Evolutionary conservation across 2,329 filamentous ascomycete species (phyloP), one percentile per base, ranked within the genome.

Genomic region (Fusarium illudens): DNA sequence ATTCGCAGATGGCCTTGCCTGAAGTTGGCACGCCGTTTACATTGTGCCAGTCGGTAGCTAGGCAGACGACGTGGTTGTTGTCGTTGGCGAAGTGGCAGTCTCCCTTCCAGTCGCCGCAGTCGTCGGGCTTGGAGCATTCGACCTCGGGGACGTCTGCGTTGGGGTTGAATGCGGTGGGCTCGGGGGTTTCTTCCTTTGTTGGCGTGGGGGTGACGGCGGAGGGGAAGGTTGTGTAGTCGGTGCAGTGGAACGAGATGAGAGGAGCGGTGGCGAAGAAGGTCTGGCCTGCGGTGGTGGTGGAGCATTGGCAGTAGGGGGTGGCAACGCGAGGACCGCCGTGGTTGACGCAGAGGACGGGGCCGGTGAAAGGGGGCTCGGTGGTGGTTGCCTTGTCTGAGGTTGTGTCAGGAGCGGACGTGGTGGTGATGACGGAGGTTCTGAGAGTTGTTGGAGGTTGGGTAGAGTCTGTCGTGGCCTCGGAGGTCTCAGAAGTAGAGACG

Each of bases 301-400:
- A 61, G 17, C 65, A 70, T 11, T 62, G 37, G 20, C 65, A 70
- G 46, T 70, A 67, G 9, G 62, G 59, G 3, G 67, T 63, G 1
- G 59, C 39, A 2, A 70, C 62, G 2, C 39, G 30, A 25, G 67
- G 67, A 12, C 67, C 67, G 1, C 67, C 67, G 8, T 53, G 46
- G 53, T 65, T 65, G 20, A 60, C 56, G 17, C 64, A 68, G n/a
- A 57, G 46, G 1, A 50, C 44, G 1, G 62, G 49, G 17, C 65
- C 62, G 2, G 54, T 68, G 27, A 55, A 59, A 29, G 37, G 22
- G 10, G 49, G 30, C 7, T 51, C 56, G 12, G 59, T 60, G 2
- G 54, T 62, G 6, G 53, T 36, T n/a, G 58, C 39, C 15, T 34
- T 4, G 8, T 27, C 15, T 4, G 52, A 55, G 11, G 19, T 55